Percentiles rank a stretch among this genome's conserved stretches.
Conservation (phyloP, 192 early-diverging fungal genomes). For the Hyaloraphidium curvatum region DNA sequence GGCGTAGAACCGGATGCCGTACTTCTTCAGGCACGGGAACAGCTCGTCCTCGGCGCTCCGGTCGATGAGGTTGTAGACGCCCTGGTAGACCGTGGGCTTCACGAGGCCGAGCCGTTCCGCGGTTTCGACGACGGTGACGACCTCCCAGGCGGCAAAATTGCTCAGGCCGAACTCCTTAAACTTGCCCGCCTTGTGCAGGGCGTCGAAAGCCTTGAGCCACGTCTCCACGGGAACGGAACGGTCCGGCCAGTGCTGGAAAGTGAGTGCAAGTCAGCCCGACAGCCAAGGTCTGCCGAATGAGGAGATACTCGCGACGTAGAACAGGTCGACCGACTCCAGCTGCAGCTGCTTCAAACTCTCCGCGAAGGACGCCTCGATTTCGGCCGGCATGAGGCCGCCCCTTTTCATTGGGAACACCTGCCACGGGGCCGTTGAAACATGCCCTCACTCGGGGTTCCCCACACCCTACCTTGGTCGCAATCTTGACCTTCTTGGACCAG, state of each 20-base stretch:
- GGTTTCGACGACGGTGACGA: neutral
- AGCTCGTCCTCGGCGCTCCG: neutral
- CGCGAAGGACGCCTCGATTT: neutral
- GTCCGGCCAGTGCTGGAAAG: neutral
- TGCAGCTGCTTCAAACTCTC: neutral
- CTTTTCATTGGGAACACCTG: neutral
- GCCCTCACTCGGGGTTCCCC: neutral
- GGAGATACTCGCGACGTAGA: neutral
- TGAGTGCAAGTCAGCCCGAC: too few relatives aligned
- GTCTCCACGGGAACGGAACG: neutral
- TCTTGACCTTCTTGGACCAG: neutral
- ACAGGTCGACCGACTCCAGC: neutral
- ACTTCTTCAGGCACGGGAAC: neutral
- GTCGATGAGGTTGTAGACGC: neutral
- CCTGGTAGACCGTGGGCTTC: neutral
- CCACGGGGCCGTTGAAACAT: neutral
- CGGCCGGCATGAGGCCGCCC: neutral
- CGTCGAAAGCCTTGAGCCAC: neutral
- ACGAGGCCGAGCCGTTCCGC: neutral
- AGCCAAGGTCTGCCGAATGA: neutral
- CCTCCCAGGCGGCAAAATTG: neutral
- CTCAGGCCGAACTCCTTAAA: neutral
- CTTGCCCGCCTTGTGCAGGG: neutral
- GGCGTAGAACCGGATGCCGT: neutral
- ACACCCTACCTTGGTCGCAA: neutral